Evolutionary conservation across 2,329 filamentous ascomycete genomes (phyloP), one percentile per base, ranked within the genome.

Genomic region (Myriosclerotinia scirpicola): DNA sequence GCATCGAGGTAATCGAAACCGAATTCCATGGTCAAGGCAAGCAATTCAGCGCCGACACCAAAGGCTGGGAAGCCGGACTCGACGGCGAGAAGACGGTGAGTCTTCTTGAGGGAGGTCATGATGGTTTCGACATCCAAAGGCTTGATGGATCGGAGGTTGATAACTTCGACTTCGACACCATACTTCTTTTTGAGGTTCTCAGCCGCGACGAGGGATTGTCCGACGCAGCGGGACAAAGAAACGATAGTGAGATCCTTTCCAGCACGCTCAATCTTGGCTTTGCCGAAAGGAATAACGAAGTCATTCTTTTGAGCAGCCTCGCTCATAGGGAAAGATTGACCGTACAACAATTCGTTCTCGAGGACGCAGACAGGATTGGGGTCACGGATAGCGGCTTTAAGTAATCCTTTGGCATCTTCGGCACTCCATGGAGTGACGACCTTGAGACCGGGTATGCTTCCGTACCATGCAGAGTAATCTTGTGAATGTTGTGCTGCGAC

Each of bases 401-500:
- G 80, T 71, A 99, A 87, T 80, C 95, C 95, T 87, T 99, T 99
- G 78, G 95, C 95, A 79, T 99, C 95, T 83, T 99, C 95, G 64
- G 95, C 87, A 78, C 92, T 97, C 91, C 93, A 99, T 69, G 95
- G 95, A 40, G 91, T 85, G 72, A 99, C 93, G 70, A 99, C 95
- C 87, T 99, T 99, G 76, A 99, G 84, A 74, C 95, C 95, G 63
- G 95, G 95, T 76, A 99, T 95, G 81, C 92, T 96, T 78, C 94
- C 95, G 82, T 99, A 99, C 95, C 95, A 99, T 70, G 94, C 93
- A 62, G 92, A 92, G 85, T 96, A 99, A 80, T 99, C 95, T 84
- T 99, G 95, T 63, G 95, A 98, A 85, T 99, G 95, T 85, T 99
- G 95, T 69, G 95, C 95, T 72, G 83, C 95, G 76, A 99, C 95